Base-by-base conservation (phyloP, 2,329 filamentous ascomycete genomes). In the Colletotrichum horii region DNA sequence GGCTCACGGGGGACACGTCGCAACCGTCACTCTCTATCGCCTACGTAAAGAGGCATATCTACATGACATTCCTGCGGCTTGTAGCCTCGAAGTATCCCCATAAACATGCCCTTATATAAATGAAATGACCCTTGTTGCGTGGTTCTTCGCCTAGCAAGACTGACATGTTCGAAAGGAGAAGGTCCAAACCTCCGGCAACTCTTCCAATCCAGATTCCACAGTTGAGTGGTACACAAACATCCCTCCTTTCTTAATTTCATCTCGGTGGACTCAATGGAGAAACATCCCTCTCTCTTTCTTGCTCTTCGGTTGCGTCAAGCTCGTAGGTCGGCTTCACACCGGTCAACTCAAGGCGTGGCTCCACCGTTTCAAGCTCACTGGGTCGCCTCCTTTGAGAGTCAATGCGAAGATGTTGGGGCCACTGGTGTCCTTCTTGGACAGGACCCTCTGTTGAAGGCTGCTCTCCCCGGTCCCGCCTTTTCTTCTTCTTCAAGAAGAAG, bases 61-160 rank as follows among this genome's bases (percentile, higher is more conserved):
- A 48, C 43, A 8, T 1, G 6, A 3, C 2, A 48, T 48, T n/a
- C 6, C n/a, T 22, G n/a, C 4, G 4, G n/a, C n/a, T n/a, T n/a
- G n/a, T n/a, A n/a, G n/a, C n/a, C n/a, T n/a, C n/a, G n/a, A n/a
- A n/a, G n/a, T n/a, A n/a, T n/a, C n/a, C n/a, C n/a, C n/a, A n/a
- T n/a, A n/a, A n/a, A n/a, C n/a, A n/a, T n/a, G n/a, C n/a, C n/a
- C n/a, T n/a, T n/a, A n/a, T n/a, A 8, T 48, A 0, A 4, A 22
- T 48, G 19, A 22, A 22, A 48, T 3, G n/a, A 3, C 43, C n/a
- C 43, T 52, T 22, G n/a, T 22, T 22, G 0, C n/a, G 43, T 52
- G 0, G n/a, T 0, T n/a, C 43, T 0, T 14, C 6, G 1, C 43
- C 22, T 14, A 58, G 6, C 24, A 1, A 58, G 14, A 6, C 22